phyloP scores from a whole-genome alignment of 768 basidiomycete genomes.

The Mycena pura region DNA sequence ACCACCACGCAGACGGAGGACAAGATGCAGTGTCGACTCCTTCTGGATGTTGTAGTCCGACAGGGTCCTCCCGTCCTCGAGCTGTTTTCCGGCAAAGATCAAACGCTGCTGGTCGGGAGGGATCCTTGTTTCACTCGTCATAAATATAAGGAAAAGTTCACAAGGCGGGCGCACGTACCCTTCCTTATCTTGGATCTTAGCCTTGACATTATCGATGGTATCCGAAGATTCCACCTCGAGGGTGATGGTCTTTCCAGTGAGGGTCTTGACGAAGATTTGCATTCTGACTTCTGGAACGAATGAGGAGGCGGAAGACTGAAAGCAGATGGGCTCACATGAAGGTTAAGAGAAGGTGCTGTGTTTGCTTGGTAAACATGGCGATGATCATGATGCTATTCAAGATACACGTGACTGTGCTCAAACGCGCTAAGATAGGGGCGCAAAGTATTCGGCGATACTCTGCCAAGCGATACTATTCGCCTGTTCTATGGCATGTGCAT shows the following conservation, averaged over 20 bases:
- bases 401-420: no score
- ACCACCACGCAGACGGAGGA: slow-evolving; percentile 35
- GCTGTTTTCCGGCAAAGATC: slow-evolving; percentile 87
- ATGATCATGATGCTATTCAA: no score
- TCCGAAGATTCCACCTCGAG: slow-evolving; percentile 78
- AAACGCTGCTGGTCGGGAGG: slow-evolving; percentile 57
- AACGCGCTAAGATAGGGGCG: slow-evolving; percentile 27
- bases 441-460: neutral
- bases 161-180: slow-evolving; percentile 69
- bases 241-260: slow-evolving; percentile 77
- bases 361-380: no score
- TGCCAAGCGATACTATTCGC: neutral
- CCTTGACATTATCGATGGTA: slow-evolving; percentile 78
- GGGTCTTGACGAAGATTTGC: slow-evolving; percentile 68
- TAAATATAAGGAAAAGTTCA: neutral
- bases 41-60: slow-evolving; percentile 73
- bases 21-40: slow-evolving; percentile 63
- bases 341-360: no score
- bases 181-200: slow-evolving; percentile 80
- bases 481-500: neutral
- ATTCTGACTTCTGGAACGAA: slow-evolving; percentile 59
- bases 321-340: no score
- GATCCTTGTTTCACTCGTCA: slow-evolving; percentile 25
- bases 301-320: no score
- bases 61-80: slow-evolving; percentile 86